A percentile compares a stretch with the other conserved stretches of the same genome.
Evolutionary conservation across 2,329 filamentous ascomycete species (phyloP).

Genomic region (Colletotrichum ledebouriae): DNA sequence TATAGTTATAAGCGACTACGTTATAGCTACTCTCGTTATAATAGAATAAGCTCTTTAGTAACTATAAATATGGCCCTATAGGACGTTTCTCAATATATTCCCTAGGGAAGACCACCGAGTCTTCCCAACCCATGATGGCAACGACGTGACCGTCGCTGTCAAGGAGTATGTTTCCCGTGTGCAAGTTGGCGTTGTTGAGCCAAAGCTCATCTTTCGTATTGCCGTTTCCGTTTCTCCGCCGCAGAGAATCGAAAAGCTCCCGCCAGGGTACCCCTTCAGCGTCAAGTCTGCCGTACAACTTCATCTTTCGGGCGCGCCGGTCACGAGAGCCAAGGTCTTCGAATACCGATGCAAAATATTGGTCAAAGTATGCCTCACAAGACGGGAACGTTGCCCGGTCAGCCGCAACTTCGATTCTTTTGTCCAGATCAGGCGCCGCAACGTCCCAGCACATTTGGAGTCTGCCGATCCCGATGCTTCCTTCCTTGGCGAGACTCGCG

Average conservation of each 20-base stretch:
- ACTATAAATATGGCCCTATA: too few species aligned
- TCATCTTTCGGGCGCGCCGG: background rate
- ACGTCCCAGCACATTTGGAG: too few species aligned
- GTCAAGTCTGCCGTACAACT: background rate
- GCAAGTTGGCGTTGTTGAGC: slow-evolving; percentile 33
- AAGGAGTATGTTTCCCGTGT: slow-evolving; percentile 31
- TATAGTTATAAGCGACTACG: too few species aligned
- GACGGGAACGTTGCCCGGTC: background rate
- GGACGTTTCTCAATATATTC: too few species aligned
- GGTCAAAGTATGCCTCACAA: background rate
- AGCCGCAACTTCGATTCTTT: background rate
- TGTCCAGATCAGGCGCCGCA: background rate
- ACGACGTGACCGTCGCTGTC: slow-evolving; percentile 14
- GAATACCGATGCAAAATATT: background rate
- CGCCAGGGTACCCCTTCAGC: slow-evolving; percentile 5
- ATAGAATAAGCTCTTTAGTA: too few species aligned
- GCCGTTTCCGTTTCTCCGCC: too few species aligned
- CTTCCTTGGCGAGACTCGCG: too few species aligned
- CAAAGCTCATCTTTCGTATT: slow-evolving; percentile 16
- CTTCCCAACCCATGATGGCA: slow-evolving; percentile 40
- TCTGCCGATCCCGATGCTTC: too few species aligned
- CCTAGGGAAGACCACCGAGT: slow-evolving; percentile 29
- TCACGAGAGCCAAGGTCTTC: background rate
- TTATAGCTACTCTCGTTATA: too few species aligned
- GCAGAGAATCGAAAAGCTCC: background rate